phyloP scores from a whole-genome alignment of 2,329 filamentous ascomycete species.

The Aspergillus glaucus region DNA sequence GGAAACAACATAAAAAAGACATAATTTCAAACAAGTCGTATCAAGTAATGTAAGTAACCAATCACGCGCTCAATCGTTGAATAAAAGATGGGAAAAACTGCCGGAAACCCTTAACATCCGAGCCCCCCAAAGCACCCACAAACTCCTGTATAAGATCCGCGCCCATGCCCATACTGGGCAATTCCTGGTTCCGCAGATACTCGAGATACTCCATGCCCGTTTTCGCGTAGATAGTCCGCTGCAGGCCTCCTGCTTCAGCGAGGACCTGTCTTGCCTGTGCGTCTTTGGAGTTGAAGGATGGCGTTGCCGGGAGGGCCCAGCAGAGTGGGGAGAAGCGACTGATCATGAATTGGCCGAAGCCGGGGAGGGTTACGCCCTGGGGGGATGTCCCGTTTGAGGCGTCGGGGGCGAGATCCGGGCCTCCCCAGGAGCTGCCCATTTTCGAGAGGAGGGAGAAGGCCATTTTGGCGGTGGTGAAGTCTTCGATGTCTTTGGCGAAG shows the following conservation, averaged over 20 bases:
- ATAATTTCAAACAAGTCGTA: conserved; percentile 6
- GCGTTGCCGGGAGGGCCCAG: conserved; percentile 79
- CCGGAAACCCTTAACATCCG: conserved; percentile 43
- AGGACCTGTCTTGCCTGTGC: conserved; percentile 84
- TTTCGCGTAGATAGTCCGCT: conserved; percentile 86
- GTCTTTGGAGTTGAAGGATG: conserved; percentile 75
- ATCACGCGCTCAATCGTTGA: conserved; percentile 41
- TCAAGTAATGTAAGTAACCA: conserved; percentile 1
- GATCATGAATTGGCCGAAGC: conserved; percentile 88
- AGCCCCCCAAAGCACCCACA: conserved; percentile 37
- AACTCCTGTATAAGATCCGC: conserved; percentile 42
- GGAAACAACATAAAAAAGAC: conserved; percentile 5
- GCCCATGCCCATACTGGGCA: conserved; percentile 45
- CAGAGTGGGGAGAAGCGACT: conserved; percentile 80
- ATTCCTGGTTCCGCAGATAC: conserved; percentile 40
- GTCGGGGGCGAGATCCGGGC: conserved; percentile 60
- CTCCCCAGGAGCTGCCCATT: conserved; percentile 87
- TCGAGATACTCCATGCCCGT: conserved; percentile 73
- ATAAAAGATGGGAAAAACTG: conserved; percentile 45
- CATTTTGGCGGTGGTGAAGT: conserved; percentile 61
- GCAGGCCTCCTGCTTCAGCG: conserved; percentile 76
- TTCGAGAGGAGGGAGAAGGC: conserved; percentile 75
- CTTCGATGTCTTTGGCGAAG: conserved; percentile 69
- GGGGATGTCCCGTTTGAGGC: conserved; percentile 22
- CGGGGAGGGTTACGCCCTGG: conserved; percentile 56